Conservation (phyloP, 164 flowering plant genomes). For the Umbellularia californica region DNA sequence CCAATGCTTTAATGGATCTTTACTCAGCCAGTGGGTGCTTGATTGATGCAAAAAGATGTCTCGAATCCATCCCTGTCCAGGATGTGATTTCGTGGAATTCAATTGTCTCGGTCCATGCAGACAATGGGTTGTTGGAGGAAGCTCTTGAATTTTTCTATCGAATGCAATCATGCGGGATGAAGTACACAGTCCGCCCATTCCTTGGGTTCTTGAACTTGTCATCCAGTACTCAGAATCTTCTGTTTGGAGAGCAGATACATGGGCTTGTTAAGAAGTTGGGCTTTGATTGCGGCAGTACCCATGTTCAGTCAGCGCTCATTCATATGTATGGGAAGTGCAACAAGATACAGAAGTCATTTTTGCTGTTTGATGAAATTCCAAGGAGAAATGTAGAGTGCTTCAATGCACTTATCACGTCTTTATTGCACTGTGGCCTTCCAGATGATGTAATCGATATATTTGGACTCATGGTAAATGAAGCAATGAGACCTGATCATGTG, state of each 20-base stretch:
- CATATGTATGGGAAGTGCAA: constrained; percentile 79
- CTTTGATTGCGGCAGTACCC: constrained; percentile 35
- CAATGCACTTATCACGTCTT: constrained; percentile 63
- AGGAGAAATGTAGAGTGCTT: constrained; percentile 44
- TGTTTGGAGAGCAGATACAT: constrained; percentile 56
- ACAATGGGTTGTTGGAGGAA: constrained; percentile 32
- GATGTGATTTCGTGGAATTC: constrained; percentile 82
- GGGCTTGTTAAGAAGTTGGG: constrained; percentile 49
- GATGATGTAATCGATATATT: constrained; percentile 60
- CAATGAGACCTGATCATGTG: constrained; percentile 51
- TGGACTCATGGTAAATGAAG: constrained; percentile 58
- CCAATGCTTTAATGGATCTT: constrained; percentile 71
- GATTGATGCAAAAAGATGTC: constrained; percentile 39
- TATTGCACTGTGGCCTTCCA: constrained; percentile 38
- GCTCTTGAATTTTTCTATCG: constrained; percentile 39
- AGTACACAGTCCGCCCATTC: constrained; percentile 56
- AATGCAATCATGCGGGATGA: constrained; percentile 64
- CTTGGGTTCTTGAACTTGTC: constrained; percentile 48
- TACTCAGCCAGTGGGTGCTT: constrained; percentile 55
- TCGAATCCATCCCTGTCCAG: constrained; percentile 36
- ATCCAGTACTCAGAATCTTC: constrained; percentile 27
- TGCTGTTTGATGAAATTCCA: constrained; percentile 33
- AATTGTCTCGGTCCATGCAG: constrained; percentile 46
- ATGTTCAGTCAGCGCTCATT: constrained; percentile 64
- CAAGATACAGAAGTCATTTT: constrained; percentile 41